These are phyloP conservation scores for Arthroderma sp. DNA, from an alignment of 2,329 filamentous ascomycete species.

Conservation along the genomic window DNA sequence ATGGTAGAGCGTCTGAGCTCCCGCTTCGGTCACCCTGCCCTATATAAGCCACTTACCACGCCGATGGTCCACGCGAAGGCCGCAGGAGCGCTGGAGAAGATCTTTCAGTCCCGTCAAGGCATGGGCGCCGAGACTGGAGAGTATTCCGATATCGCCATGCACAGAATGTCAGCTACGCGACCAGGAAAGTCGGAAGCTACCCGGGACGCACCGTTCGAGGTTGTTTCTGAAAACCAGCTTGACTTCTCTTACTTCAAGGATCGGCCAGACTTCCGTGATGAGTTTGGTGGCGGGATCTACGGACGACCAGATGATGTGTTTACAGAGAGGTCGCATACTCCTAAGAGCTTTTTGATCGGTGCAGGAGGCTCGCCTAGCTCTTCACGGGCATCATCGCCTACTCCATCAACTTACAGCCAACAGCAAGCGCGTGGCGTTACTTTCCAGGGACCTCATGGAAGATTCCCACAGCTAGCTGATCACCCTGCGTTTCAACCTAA, in stretches of 20 bases:
- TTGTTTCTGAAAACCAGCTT: conserved; percentile 73
- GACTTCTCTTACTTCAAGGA: conserved; percentile 91
- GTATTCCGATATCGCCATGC: conserved; percentile 67
- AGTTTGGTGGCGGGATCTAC: conserved; percentile 62
- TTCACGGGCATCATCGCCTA: conserved; percentile 31
- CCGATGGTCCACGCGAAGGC: conserved; percentile 92
- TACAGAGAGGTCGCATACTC: conserved; percentile 35
- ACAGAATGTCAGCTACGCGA: conserved; percentile 56
- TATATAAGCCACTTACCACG: conserved; percentile 80
- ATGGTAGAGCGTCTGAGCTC: conserved; percentile 54
- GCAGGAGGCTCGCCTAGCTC: conserved; percentile 30
- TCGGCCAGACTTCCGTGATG: conserved; percentile 72
- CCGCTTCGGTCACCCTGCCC: conserved; percentile 77
- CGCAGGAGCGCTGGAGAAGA: conserved; percentile 69
- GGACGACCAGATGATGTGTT: conserved; percentile 36
- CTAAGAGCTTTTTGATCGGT: conserved; percentile 23
- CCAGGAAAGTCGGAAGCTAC: conserved; percentile 41
- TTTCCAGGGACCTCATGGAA: conserved; percentile 17
- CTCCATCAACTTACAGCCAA: conserved; percentile 21
- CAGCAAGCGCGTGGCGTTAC: conserved; percentile 5
- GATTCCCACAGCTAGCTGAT: conserved; percentile 17
- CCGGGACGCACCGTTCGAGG: conserved; percentile 63
- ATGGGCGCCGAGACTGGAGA: conserved; percentile 40
- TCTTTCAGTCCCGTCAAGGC: conserved; percentile 74
- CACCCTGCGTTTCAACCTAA: conserved; percentile 30